Evolutionary conservation across 306 rosid species (phyloP), one percentile per base, ranked within the genome.

Genomic region (Betula pendula): DNA sequence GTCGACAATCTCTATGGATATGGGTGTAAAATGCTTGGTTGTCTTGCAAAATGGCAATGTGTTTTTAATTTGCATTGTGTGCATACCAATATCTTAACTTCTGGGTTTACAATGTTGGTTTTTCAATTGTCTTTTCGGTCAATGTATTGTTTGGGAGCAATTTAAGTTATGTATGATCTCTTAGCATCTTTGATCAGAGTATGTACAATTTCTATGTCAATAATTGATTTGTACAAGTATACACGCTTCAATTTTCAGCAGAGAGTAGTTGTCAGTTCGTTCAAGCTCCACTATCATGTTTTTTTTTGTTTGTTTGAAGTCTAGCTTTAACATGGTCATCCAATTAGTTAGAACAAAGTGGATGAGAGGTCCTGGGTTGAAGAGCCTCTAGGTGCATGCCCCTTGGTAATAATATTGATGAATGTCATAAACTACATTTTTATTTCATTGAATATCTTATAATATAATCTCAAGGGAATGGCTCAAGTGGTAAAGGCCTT

Each of bases 1-100:
- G 66, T 58, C 38, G 60, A 27, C 35, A 58, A 25, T 58, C 66
- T 27, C 66, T 25, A 13, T 58, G 66, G 66, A 58, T 27, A 58
- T 25, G 35, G 35, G 42, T n/a, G 38, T 60, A 53, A n/a, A 53
- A 53, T n/a, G 60, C 60, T 53, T 53, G 60, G 27, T 53, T 53
- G 60, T 53, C 60, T 53, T n/a, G 60, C 60, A 20, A 8, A 22
- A 53, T 53, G 27, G 60, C 60, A 53, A 53, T 22, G 60, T 6
- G 29, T 20, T 53, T 47, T 53, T 53, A 42, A 53, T n/a, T 53
- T 53, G 60, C 60, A 29, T 14, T 5, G 7, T 5, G 7, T 60
- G 40, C 19, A 60, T 60, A 31, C 33, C 38, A 60, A 6, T 29
- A 25, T 27, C 27, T 59, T 12, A 59, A 14, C 4, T 59, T 14